Percentiles rank a stretch among this genome's conserved stretches.
These are phyloP conservation scores for Dendrocalamus sinicus DNA, from an alignment of 176 grass and related monocot genomes.

Conservation along the genomic window DNA sequence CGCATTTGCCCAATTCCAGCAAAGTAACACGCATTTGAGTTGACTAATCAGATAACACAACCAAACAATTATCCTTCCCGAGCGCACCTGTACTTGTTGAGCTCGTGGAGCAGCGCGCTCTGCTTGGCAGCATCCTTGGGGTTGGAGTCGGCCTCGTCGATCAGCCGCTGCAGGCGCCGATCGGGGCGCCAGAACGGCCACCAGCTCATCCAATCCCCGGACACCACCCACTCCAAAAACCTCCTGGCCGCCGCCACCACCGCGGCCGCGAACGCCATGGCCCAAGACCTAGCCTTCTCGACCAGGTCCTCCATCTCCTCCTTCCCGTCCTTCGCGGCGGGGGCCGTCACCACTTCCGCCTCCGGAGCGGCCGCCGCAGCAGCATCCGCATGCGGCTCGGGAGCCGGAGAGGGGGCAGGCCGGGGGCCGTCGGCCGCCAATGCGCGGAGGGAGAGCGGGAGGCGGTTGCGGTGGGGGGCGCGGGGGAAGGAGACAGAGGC, in stretches of 20 bases:
- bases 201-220: slow-evolving; percentile 77
- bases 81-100: slow-evolving; percentile 85
- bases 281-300: slow-evolving; percentile 53
- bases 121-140: slow-evolving; percentile 79
- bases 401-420: slow-evolving; percentile 10
- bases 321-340: slow-evolving; percentile 42
- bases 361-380: slow-evolving; percentile 23
- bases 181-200: slow-evolving; percentile 89
- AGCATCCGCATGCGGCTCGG: slow-evolving; percentile 31
- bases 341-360: not conserved
- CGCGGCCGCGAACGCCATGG: slow-evolving; percentile 46
- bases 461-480: slow-evolving; percentile 28
- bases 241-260: slow-evolving; percentile 52
- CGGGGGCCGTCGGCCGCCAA: slow-evolving; percentile 50
- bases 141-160: slow-evolving; percentile 89
- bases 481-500: slow-evolving; percentile 43
- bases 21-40: not conserved
- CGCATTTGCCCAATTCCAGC: slow-evolving; percentile 34
- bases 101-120: slow-evolving; percentile 82
- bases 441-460: slow-evolving; percentile 50
- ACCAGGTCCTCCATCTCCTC: slow-evolving; percentile 53
- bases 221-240: slow-evolving; percentile 59
- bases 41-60: slow-evolving; percentile 21
- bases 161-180: slow-evolving; percentile 63
- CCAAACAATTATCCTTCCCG: not conserved